Percentiles rank a stretch among this genome's conserved stretches.
Conservation (phyloP, 176 grass and related monocot genomes). For the Elaeis guineensis region DNA sequence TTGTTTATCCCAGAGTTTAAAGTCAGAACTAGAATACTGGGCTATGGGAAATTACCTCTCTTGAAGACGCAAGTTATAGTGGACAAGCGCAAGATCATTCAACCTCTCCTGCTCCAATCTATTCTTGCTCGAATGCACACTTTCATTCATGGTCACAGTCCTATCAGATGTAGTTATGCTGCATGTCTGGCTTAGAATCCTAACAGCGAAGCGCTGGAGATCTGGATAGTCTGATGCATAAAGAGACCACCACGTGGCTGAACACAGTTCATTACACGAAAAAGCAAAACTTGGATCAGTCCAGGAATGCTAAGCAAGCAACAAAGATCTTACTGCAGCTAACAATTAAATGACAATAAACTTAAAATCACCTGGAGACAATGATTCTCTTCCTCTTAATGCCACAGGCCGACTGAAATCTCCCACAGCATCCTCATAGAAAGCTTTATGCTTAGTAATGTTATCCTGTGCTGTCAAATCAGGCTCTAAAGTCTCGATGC, state of each 20-base stretch:
- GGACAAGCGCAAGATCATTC: constrained; percentile 30
- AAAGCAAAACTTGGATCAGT: too few relatives aligned
- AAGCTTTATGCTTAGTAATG: constrained; percentile 26
- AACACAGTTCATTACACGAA: background rate
- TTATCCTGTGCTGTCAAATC: constrained; percentile 27
- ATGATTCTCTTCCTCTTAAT: constrained; percentile 20
- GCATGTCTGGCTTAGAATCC: constrained; percentile 33
- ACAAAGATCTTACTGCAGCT: too few relatives aligned
- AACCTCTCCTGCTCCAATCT: constrained; percentile 19
- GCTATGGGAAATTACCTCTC: constrained; percentile 3
- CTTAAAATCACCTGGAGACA: constrained; percentile 16
- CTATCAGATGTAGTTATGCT: constrained; percentile 16
- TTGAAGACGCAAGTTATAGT: constrained; percentile 17
- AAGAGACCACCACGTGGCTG: constrained; percentile 39
- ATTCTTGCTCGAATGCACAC: constrained; percentile 22
- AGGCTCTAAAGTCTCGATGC: constrained; percentile 26
- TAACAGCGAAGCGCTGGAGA: constrained; percentile 29
- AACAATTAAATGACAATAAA: background rate
- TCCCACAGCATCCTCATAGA: constrained; percentile 18
- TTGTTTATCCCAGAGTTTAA: too few relatives aligned
- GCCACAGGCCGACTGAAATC: constrained; percentile 19
- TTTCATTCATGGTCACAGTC: constrained; percentile 17
- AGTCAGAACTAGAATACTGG: too few relatives aligned
- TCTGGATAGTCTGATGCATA: constrained; percentile 26
- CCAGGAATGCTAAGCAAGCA: too few relatives aligned